phyloP scores from a whole-genome alignment of 2,329 filamentous ascomycete genomes.

The Fonsecaea pedrosoi region DNA sequence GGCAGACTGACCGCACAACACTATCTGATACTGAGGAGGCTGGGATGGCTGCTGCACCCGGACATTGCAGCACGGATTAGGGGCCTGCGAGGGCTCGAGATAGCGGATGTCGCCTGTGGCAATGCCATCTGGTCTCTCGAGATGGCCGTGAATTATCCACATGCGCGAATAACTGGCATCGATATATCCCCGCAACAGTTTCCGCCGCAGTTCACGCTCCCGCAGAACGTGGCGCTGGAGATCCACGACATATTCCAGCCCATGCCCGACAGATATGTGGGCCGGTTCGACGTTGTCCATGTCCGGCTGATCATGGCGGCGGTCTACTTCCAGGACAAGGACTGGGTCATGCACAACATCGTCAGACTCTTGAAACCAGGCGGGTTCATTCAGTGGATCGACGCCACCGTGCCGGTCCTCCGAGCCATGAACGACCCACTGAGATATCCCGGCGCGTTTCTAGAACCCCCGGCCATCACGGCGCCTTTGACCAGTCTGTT shows the following conservation, averaged over 20 bases:
- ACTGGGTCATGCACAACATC: constrained; percentile 19
- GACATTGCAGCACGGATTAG: constrained; percentile 6
- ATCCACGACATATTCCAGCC: constrained; percentile 16
- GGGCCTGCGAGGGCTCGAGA: background rate
- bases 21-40: constrained; percentile 3
- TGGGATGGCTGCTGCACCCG: constrained; percentile 20
- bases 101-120: constrained; percentile 23
- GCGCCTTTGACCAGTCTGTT: constrained; percentile 3
- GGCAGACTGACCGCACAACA: constrained; percentile 18
- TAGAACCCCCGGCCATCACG: constrained; percentile 12
- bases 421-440: constrained; percentile 1
- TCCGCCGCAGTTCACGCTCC: constrained; percentile 18
- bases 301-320: constrained; percentile 21
- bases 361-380: constrained; percentile 10
- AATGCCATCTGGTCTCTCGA: constrained; percentile 27
- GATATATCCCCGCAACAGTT: constrained; percentile 26
- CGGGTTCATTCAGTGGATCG: constrained; percentile 18
- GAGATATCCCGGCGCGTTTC: background rate
- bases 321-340: constrained; percentile 12
- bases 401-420: constrained; percentile 6
- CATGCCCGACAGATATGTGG: constrained; percentile 14
- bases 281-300: constrained; percentile 27
- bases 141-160: constrained; percentile 12
- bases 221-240: constrained; percentile 22
- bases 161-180: constrained; percentile 17